A percentile compares a stretch with the other conserved stretches of the same genome.
Conservation (phyloP, 805 yeast genomes). For the Lipomyces mesembrius region DNA sequence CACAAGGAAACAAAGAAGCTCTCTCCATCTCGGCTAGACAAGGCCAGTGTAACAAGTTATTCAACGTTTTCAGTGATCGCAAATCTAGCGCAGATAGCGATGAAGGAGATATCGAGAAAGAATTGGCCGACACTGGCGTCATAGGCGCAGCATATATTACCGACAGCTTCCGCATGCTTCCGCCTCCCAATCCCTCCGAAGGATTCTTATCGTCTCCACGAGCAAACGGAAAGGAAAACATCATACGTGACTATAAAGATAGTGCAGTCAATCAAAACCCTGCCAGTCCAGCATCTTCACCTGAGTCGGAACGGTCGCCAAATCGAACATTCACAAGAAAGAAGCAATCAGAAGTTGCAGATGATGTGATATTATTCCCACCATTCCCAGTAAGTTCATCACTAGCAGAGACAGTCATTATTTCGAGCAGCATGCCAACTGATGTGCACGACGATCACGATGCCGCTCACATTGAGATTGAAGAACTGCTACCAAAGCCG, state of each 20-base stretch:
- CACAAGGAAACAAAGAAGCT: neutral
- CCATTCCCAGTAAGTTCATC: conserved; percentile 10
- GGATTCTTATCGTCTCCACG: neutral
- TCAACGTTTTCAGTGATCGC: neutral
- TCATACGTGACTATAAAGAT: neutral
- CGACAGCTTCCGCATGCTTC: neutral
- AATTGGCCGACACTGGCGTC: neutral
- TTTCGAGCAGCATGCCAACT: neutral
- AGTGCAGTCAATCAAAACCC: neutral
- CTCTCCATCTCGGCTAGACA: neutral
- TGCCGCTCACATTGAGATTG: neutral
- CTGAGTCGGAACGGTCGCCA: neutral
- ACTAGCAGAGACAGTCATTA: conserved; percentile 6
- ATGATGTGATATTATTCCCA: conserved; percentile 6
- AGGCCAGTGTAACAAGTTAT: neutral
- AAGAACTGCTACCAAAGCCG: neutral
- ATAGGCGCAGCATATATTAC: neutral
- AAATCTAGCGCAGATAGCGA: neutral
- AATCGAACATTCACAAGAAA: neutral
- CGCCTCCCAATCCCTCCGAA: neutral
- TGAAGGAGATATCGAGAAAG: neutral
- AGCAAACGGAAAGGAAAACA: neutral
- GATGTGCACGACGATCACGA: neutral
- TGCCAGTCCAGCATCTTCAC: neutral
- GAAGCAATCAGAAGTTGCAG: neutral